Evolutionary conservation across 805 yeast genomes (phyloP).

Genomic region (Starmerella kuoi): DNA sequence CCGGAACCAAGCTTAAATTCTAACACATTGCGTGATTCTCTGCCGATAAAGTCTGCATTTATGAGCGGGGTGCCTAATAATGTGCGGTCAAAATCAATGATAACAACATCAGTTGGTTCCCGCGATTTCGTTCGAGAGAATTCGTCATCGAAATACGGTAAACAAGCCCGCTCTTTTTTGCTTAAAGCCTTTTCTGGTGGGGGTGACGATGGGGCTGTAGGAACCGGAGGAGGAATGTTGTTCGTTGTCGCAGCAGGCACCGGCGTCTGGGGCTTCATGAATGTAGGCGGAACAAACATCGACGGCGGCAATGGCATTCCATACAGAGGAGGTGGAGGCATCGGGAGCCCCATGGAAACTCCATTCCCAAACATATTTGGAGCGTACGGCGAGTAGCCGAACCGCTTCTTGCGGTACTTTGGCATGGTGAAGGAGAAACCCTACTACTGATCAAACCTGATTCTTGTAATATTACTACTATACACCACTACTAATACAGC

Average conservation of each 20-base stretch:
- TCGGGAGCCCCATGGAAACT: not conserved
- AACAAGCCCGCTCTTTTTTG: constrained; percentile 10
- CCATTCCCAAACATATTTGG: not conserved
- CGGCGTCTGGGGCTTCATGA: not conserved
- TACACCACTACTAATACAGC: too few relatives aligned
- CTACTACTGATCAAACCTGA: not conserved
- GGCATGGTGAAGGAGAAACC: not conserved
- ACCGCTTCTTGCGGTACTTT: not conserved
- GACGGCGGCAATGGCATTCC: not conserved
- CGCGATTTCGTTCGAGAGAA: not conserved
- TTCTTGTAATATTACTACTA: too few relatives aligned
- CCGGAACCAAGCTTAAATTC: constrained; percentile 15
- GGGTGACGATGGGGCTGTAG: not conserved
- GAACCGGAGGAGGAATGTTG: too few relatives aligned
- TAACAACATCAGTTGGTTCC: constrained; percentile 17
- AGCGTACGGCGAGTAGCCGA: not conserved
- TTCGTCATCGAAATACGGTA: constrained; percentile 13
- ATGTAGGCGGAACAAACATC: not conserved
- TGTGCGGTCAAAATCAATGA: constrained; percentile 21
- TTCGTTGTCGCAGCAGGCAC: not conserved
- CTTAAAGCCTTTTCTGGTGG: not conserved
- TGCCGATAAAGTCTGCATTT: constrained; percentile 13
- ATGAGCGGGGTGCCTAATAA: constrained; percentile 16
- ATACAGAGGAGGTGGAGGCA: too few relatives aligned
- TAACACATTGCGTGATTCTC: constrained; percentile 9